phyloP scores from a whole-genome alignment of 1,284 basidiomycete genomes.

The Schizopora paradoxa region DNA sequence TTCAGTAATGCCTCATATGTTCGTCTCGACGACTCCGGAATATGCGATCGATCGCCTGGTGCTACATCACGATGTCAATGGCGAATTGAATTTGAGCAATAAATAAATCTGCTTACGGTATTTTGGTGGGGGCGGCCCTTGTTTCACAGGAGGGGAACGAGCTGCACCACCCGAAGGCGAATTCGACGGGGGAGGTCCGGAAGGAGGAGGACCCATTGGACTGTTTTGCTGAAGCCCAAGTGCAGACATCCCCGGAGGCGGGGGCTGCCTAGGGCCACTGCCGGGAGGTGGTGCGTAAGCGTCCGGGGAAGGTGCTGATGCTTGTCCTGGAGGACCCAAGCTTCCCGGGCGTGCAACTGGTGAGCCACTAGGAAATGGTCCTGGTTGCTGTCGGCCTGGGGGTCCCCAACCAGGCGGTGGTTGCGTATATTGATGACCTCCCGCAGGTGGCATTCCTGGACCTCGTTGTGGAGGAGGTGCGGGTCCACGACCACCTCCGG shows the following conservation, averaged over 20 bases:
- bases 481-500: too few relatives aligned
- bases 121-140: constrained; percentile 61
- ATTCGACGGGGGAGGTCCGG: constrained; percentile 32
- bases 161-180: constrained; percentile 27
- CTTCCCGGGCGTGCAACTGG: neutral
- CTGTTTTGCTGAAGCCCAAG: constrained; percentile 24
- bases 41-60: constrained; percentile 86
- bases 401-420: constrained; percentile 37
- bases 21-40: constrained; percentile 65
- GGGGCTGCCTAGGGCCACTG: constrained; percentile 14
- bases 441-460: constrained; percentile 3
- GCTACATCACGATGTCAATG: constrained; percentile 42
- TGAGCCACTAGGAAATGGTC: neutral
- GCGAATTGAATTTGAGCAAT: constrained; percentile 1
- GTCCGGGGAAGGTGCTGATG: constrained; percentile 13
- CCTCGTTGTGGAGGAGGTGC: constrained; percentile 9
- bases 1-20: constrained; percentile 65
- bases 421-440: constrained; percentile 30
- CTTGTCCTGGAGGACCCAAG: constrained; percentile 8
- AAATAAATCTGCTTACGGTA: constrained; percentile 63
- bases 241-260: constrained; percentile 29
- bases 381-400: constrained; percentile 12
- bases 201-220: constrained; percentile 23
- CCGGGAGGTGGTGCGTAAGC: constrained; percentile 16
- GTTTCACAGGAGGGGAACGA: constrained; percentile 31